Base-by-base conservation (phyloP, 2,329 filamentous ascomycete species). In the Fusarium anguioides region DNA sequence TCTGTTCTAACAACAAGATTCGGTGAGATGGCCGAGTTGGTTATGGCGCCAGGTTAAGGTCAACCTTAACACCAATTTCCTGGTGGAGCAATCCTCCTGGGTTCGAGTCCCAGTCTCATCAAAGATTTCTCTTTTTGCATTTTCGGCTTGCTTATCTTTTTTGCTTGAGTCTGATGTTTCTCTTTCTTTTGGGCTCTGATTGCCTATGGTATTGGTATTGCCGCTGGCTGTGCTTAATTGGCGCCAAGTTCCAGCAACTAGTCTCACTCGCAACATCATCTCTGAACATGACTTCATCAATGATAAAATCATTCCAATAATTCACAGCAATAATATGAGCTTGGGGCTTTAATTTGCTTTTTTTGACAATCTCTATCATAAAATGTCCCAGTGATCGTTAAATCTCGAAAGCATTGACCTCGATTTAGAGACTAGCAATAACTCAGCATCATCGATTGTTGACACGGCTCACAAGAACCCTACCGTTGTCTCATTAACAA, bases 61-160 rank as follows among this genome's bases (percentile, higher is more conserved):
- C 36, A 64, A 72, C 69, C 69, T 72, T 72, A 69, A 72, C 69
- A 70, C 60, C 60, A 60, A 66, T 42, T 72, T 72, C 70, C 70
- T 72, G 70, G 48, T 72, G 70, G 68, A 72, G 68, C 70, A 72
- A 72, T 72, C 68, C 70, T 72, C 70, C 68, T 72, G 70, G 70
- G 70, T 72, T 72, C 70, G 66, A 72, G 64, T 72, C 70, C 70
- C 70, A 72, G 70, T 72, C 70, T 72, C 66, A 72, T 72, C 68
- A 72, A n/a, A 8, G 8, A 23, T 8, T n/a, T 55, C 5, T 31
- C n/a, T 53, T 68, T 67, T 56, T 42, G 5, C 5, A 7, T 14
- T 40, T 51, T 23, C 2, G 6, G 4, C 0, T 2, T n/a, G 2
- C 24, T 26, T 26, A 26, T 26, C 9, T 37, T 42, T 5, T 5